Evolutionary conservation across 805 yeast species (phyloP).

Genomic region (Sugiyamaella americana): DNA sequence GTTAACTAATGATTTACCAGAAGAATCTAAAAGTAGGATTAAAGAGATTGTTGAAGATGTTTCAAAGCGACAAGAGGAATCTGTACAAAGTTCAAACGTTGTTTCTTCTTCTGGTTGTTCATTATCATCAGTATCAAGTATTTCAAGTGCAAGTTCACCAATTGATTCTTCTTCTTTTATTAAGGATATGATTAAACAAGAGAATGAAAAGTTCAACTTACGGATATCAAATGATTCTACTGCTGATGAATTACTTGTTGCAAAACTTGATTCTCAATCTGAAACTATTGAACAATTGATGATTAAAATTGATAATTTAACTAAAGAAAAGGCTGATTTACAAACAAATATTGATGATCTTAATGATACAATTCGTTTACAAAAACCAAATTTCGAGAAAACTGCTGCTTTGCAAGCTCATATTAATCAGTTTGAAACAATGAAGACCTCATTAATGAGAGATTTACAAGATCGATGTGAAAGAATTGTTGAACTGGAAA

Average conservation of each 20-base stretch:
- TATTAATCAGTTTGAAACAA: slow-evolving; percentile 24
- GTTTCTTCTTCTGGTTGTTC: neutral
- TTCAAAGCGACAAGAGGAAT: neutral
- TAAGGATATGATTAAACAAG: neutral
- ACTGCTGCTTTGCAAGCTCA: neutral
- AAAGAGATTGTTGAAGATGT: neutral
- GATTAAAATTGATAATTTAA: slow-evolving; percentile 11
- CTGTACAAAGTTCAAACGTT: neutral
- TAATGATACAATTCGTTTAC: slow-evolving; percentile 9
- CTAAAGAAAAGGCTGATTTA: neutral
- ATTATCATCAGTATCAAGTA: neutral
- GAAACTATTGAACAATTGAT: slow-evolving; percentile 13
- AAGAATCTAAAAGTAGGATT: neutral
- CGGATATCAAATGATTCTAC: neutral
- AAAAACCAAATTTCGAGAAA: neutral
- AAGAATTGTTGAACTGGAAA: slow-evolving; percentile 38
- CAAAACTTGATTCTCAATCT: slow-evolving; percentile 8
- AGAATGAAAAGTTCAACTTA: neutral
- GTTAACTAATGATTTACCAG: neutral
- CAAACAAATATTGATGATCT: slow-evolving; percentile 1
- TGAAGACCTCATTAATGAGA: slow-evolving; percentile 49
- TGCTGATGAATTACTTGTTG: slow-evolving; percentile 5
- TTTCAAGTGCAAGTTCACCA: neutral
- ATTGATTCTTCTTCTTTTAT: neutral
- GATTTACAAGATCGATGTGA: slow-evolving; percentile 30